Conservation (phyloP, 768 basidiomycete species). For the Lanmaoa rubissima region DNA sequence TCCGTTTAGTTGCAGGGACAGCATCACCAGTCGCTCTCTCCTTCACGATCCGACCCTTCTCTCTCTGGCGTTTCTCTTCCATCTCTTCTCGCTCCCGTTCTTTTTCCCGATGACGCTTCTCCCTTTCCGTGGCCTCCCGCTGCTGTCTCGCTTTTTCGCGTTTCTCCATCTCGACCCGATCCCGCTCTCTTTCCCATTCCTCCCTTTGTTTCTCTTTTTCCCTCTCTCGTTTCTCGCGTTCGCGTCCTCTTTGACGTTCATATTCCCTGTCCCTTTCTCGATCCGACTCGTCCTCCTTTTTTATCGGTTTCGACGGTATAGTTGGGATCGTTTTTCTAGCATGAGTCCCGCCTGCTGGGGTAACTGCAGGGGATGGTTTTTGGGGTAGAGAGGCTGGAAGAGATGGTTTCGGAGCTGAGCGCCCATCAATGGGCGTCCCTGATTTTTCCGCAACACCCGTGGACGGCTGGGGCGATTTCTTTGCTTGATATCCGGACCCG, state of each 20-base stretch:
- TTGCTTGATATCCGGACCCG: constrained; percentile 48
- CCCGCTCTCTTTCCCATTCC: constrained; percentile 20
- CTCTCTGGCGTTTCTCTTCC: constrained; percentile 23
- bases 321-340: constrained; percentile 31
- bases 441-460: constrained; percentile 22
- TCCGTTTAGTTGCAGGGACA: constrained; percentile 38
- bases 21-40: constrained; percentile 17
- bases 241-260: constrained; percentile 28
- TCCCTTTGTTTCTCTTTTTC: constrained; percentile 26
- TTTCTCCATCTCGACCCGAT: constrained; percentile 19
- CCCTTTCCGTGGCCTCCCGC: constrained; percentile 23
- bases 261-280: constrained; percentile 27
- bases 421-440: constrained; percentile 27
- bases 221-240: constrained; percentile 22
- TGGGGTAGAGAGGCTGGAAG: constrained; percentile 33
- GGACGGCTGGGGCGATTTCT: constrained; percentile 30
- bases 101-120: constrained; percentile 27
- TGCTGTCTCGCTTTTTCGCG: constrained; percentile 23
- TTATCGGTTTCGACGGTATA: constrained; percentile 17
- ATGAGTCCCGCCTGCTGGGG: constrained; percentile 24
- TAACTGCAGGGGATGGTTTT: constrained; percentile 33
- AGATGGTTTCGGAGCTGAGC: constrained; percentile 26
- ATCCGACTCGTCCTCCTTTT: constrained; percentile 30
- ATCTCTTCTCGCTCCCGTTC: constrained; percentile 23
- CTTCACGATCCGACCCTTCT: constrained; percentile 24